Conservation (phyloP, 306 rosid species). For the Prosopis cineraria region DNA sequence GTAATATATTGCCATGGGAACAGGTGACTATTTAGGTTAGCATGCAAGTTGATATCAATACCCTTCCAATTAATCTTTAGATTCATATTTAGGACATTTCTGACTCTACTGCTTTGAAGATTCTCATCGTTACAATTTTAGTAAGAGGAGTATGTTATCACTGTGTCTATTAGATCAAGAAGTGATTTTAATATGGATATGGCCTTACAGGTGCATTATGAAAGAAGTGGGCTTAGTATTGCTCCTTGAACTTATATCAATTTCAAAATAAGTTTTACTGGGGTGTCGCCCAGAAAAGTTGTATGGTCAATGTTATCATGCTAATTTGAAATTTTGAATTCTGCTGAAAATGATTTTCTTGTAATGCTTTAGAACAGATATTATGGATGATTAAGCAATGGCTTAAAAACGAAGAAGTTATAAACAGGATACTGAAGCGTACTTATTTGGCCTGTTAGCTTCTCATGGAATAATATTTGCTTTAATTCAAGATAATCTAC, state of each 20-base stretch:
- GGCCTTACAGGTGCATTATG: neutral
- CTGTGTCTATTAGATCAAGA: slow-evolving; percentile 1
- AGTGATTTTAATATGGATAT: neutral
- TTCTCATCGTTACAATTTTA: neutral
- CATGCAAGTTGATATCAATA: slow-evolving; percentile 18
- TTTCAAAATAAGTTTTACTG: neutral
- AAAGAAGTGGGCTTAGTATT: neutral
- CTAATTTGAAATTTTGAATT: neutral
- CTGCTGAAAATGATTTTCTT: neutral
- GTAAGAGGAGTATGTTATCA: neutral
- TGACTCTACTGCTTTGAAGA: neutral
- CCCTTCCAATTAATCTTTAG: slow-evolving; percentile 1
- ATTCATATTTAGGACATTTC: neutral
- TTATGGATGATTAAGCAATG: neutral
- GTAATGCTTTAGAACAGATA: neutral
- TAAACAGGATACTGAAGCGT: neutral
- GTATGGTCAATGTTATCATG: neutral
- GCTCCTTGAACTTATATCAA: neutral
- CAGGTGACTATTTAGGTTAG: slow-evolving; percentile 55
- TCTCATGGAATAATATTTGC: neutral
- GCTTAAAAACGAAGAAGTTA: neutral
- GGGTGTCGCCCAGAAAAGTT: neutral
- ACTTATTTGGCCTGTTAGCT: slow-evolving; percentile 12
- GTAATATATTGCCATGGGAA: slow-evolving; percentile 98
- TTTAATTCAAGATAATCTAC: slow-evolving; percentile 6